Evolutionary conservation across 805 yeast genomes (phyloP).

Genomic region (Teunomyces panamensis): DNA sequence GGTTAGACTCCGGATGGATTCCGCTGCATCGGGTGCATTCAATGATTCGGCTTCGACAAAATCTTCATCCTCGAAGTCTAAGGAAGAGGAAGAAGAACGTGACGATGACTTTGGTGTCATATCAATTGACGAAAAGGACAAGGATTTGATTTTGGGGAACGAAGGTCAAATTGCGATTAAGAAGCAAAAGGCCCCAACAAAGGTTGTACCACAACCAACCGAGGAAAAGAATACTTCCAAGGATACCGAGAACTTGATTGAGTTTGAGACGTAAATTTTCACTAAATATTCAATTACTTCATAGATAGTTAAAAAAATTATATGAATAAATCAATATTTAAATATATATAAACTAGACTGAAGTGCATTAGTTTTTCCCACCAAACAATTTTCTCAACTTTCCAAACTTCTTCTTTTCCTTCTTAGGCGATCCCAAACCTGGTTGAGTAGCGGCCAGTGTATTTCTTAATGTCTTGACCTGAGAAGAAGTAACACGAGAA

Average conservation of each 20-base stretch:
- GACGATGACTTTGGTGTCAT: conserved; percentile 45
- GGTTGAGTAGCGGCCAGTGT: not conserved
- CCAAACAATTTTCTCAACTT: conserved; percentile 42
- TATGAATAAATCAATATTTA: conserved; percentile 1
- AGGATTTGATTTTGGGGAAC: conserved; percentile 48
- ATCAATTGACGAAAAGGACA: conserved; percentile 41
- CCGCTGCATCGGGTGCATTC: conserved; percentile 29
- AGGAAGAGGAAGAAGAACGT: conserved; percentile 44
- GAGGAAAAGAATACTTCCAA: conserved; percentile 4
- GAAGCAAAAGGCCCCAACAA: conserved; percentile 1
- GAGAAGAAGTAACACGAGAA: conserved; percentile 7
- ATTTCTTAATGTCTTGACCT: conserved; percentile 11
- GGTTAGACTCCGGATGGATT: conserved; percentile 84
- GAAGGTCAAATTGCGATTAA: conserved; percentile 39
- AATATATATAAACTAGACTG: not conserved
- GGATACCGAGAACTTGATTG: conserved; percentile 34
- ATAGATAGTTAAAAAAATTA: not conserved
- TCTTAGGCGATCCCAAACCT: conserved; percentile 7
- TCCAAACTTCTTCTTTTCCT: conserved; percentile 38
- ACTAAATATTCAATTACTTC: not conserved
- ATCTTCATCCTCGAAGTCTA: conserved; percentile 23
- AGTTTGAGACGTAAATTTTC: conserved; percentile 35
- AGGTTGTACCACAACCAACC: not conserved
- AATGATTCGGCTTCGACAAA: conserved; percentile 24
- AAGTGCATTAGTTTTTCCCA: conserved; percentile 9